Evolutionary conservation across 345 rosid genomes (phyloP).

Genomic region (Camelina sativa): DNA sequence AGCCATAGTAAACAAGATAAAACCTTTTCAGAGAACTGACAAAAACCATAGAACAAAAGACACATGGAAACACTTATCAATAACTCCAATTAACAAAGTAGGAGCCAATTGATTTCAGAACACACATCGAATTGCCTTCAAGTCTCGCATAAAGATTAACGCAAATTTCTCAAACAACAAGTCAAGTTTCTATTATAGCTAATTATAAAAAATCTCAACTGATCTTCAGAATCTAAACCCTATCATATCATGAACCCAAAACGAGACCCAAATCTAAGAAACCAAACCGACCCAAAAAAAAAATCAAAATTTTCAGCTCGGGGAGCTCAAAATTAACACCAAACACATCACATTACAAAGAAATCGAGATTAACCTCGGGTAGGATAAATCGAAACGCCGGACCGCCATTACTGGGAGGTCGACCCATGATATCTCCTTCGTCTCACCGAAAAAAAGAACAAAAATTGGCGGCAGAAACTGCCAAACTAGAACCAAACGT

Average conservation of each 20-base stretch:
- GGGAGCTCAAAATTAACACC: conserved; percentile 6
- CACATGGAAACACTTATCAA: neutral
- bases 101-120: neutral
- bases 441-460: neutral
- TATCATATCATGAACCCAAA: conserved; percentile 21
- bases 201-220: conserved; percentile 9
- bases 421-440: conserved; percentile 68
- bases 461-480: conserved; percentile 24
- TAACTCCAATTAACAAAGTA: conserved; percentile 6
- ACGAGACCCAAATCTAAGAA: neutral
- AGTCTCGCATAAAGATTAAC: neutral
- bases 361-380: conserved; percentile 55
- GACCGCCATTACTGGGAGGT: conserved; percentile 95
- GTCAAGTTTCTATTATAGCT: neutral
- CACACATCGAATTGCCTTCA: conserved; percentile 7
- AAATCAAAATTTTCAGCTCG: neutral
- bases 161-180: conserved; percentile 18
- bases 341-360: conserved; percentile 15
- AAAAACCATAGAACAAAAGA: conserved; percentile 2
- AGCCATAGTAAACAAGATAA: conserved; percentile 27
- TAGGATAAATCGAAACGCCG: conserved; percentile 87
- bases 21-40: conserved; percentile 14
- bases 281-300: conserved; percentile 2
- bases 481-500: conserved; percentile 2
- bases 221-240: conserved; percentile 22